Conservation (phyloP, 371 early-diverging fungal species). For the Zancudomyces culisetae region DNA sequence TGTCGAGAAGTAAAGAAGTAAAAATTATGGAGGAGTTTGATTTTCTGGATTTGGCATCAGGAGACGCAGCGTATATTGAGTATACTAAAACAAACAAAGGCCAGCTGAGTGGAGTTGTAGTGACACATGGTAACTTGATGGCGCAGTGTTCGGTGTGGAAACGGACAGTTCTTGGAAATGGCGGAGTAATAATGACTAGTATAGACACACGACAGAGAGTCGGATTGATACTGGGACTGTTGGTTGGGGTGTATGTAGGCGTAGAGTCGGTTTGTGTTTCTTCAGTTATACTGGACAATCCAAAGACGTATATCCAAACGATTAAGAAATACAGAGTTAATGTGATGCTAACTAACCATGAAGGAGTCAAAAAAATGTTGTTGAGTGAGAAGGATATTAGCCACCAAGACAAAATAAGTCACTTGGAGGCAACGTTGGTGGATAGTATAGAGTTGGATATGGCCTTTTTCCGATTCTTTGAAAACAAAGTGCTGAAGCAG, state of each 20-base stretch:
- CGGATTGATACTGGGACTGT: constrained; percentile 46
- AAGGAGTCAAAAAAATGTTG: constrained; percentile 35
- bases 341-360: constrained; percentile 47
- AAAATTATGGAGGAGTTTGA: not conserved
- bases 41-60: constrained; percentile 4
- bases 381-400: constrained; percentile 29
- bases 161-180: constrained; percentile 20
- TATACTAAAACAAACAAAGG: constrained; percentile 64
- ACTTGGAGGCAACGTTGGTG: constrained; percentile 27
- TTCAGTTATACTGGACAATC: constrained; percentile 38
- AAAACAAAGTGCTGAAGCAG: constrained; percentile 38
- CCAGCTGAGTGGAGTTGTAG: constrained; percentile 62
- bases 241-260: constrained; percentile 51
- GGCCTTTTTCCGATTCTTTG: constrained; percentile 35
- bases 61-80: constrained; percentile 68
- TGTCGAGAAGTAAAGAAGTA: not conserved
- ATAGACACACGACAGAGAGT: constrained; percentile 71
- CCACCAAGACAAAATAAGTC: constrained; percentile 20
- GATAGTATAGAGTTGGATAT: constrained; percentile 31
- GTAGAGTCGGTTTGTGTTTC: constrained; percentile 40
- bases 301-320: constrained; percentile 51
- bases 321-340: constrained; percentile 43
- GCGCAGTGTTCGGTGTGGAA: constrained; percentile 37
- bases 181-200: constrained; percentile 33
- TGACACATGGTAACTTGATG: constrained; percentile 59